phyloP scores from a whole-genome alignment of 192 early-diverging fungal genomes.

The Kickxella alabastrina region DNA sequence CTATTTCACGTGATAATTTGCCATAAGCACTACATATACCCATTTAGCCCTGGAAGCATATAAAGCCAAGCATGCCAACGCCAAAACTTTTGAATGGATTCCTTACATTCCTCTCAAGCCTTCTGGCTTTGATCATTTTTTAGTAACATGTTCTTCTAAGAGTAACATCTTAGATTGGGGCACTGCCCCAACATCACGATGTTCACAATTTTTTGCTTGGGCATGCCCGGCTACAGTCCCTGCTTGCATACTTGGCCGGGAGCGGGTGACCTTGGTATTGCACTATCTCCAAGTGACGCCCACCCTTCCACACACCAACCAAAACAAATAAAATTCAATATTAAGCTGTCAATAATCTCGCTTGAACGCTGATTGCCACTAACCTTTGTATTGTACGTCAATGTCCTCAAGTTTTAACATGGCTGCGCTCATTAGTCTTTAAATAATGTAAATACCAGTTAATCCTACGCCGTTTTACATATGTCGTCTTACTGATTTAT shows the following conservation, averaged over 20 bases:
- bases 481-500: no score
- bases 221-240: conserved; percentile 23
- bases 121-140: conserved; percentile 25
- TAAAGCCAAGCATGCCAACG: no score
- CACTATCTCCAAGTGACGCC: conserved; percentile 41
- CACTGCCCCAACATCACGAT: conserved; percentile 19
- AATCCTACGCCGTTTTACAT: no score
- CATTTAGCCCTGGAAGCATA: no score
- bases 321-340: conserved; percentile 9
- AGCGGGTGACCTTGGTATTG: conserved; percentile 45
- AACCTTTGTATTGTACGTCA: no score
- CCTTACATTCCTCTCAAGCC: conserved; percentile 27
- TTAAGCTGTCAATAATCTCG: no score
- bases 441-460: no score
- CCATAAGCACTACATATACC: no score
- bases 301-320: conserved; percentile 13
- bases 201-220: conserved; percentile 39
- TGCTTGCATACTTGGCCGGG: conserved; percentile 31
- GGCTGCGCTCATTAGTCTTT: no score
- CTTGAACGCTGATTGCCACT: no score
- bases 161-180: conserved; percentile 36
- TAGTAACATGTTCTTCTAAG: conserved; percentile 36
- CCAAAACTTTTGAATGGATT: conserved; percentile 1
- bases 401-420: no score
- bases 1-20: no score